These are phyloP conservation scores for Kodamaea kaohsiungensis DNA, from an alignment of 805 yeast species.

Conservation along the genomic window DNA sequence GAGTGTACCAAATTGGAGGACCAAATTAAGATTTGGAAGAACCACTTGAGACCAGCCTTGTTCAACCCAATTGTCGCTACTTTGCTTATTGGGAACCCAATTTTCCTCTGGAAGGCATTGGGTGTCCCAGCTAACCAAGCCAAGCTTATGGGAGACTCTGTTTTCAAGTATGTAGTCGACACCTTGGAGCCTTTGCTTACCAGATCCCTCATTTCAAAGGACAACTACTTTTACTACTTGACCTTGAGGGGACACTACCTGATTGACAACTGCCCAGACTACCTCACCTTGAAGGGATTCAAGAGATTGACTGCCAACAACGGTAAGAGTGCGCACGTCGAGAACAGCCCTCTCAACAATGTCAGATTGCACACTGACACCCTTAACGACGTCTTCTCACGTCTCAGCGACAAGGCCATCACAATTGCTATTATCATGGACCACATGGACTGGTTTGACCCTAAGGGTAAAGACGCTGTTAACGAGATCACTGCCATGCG, in stretches of 20 bases:
- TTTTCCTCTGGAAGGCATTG: constrained; percentile 85
- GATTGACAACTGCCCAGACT: constrained; percentile 71
- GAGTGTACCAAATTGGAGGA: constrained; percentile 56
- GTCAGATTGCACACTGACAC: constrained; percentile 80
- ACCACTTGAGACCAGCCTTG: constrained; percentile 63
- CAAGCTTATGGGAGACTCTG: constrained; percentile 71
- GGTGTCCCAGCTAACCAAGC: constrained; percentile 92
- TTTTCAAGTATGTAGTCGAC: constrained; percentile 69
- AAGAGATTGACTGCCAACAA: constrained; percentile 38
- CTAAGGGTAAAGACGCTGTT: constrained; percentile 60
- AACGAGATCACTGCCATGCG: constrained; percentile 66
- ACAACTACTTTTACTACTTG: constrained; percentile 79
- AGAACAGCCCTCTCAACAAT: constrained; percentile 59
- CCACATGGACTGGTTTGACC: constrained; percentile 90
- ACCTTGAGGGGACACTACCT: constrained; percentile 63
- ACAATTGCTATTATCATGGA: constrained; percentile 85
- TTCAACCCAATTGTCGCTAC: constrained; percentile 70
- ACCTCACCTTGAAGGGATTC: constrained; percentile 62
- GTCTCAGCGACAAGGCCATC: constrained; percentile 61
- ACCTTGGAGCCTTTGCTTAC: constrained; percentile 75
- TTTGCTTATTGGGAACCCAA: constrained; percentile 73
- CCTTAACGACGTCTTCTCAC: constrained; percentile 69
- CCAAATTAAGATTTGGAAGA: constrained; percentile 66
- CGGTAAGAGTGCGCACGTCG: constrained; percentile 21
- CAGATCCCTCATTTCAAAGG: constrained; percentile 62